Base-by-base conservation (phyloP, 2,329 filamentous ascomycete species). In the Bipolaris victoriae region DNA sequence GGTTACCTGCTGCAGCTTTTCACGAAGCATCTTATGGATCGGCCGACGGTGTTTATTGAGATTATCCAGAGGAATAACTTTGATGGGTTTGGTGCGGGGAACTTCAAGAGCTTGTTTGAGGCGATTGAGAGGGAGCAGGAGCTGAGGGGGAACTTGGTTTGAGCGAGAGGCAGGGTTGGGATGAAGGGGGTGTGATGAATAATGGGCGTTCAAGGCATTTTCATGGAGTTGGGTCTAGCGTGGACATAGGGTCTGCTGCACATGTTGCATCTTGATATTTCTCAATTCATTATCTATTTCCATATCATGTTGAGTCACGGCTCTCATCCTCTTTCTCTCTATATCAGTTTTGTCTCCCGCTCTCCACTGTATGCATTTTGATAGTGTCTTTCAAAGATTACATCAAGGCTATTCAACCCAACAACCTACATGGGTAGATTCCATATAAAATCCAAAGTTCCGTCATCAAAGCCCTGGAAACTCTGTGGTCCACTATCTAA, bases 31-130 rank as follows among this genome's bases (percentile, higher is more conserved):
- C 78, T 97, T 65, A 91, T 97, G 89, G 93, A 97, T 78, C 88
- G 94, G 11, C 94, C 94, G 22, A 97, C 94, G 3, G 93, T 97
- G 26, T 97, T 97, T 74, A 87, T 97, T 62, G 94, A 97, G 84
- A 96, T 97, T 68, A 97, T 97, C 69, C 92, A 97, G 82, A 82
- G 93, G 55, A 89, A 96, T 68, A 88, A 92, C 63, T 97, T 97
- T 76, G 88, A 90, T 31, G 94, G 94, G 0, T 97, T 97, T 68
- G 93, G 94, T 3, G 94, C 93, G 0, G 94, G 94, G 1, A 98
- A 97, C 77, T 97, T 97, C 81, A 97, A 92, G 86, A 92, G 89
- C 60, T 72, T 97, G 68, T 97, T 97, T 70, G 93, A 97, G 82
- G 93, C 94, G 2, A 96, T 97, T 75, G 94, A 97, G 83, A 82